A percentile compares a stretch with the other conserved stretches of the same genome.
Evolutionary conservation across 345 rosid species (phyloP).

Genomic region (Hypericum perforatum): DNA sequence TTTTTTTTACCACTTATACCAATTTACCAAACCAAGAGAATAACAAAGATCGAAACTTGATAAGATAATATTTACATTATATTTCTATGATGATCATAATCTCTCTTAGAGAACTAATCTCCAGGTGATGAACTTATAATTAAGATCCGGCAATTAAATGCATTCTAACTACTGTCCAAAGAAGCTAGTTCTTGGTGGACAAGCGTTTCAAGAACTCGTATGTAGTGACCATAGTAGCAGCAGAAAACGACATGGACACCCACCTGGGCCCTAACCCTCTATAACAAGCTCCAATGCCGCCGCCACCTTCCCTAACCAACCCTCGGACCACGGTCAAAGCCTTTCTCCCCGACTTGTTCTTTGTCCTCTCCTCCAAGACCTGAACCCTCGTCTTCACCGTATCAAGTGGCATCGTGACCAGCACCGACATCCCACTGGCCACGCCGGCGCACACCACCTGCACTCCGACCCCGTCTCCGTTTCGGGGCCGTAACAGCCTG

Average conservation of each 20-base stretch:
- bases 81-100: too few species aligned
- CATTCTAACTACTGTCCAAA: too few species aligned
- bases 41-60: too few species aligned
- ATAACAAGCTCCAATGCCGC: slow-evolving; percentile 70
- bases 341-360: slow-evolving; percentile 29
- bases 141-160: too few species aligned
- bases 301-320: slow-evolving; percentile 72
- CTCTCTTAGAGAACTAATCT: too few species aligned
- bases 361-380: slow-evolving; percentile 67
- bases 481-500: slow-evolving; percentile 34
- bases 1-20: too few species aligned
- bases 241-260: slow-evolving; percentile 88
- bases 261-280: slow-evolving; percentile 90
- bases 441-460: slow-evolving; percentile 68
- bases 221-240: slow-evolving; percentile 82
- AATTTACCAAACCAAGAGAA: too few species aligned
- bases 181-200: slow-evolving; percentile 44
- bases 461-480: slow-evolving; percentile 41
- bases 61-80: too few species aligned
- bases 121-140: too few species aligned
- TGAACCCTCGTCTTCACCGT: slow-evolving; percentile 82
- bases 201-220: slow-evolving; percentile 73
- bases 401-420: slow-evolving; percentile 77
- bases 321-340: slow-evolving; percentile 51
- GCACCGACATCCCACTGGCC: slow-evolving; percentile 74